Base-by-base conservation (phyloP, 495 filamentous ascomycete genomes). In the Astrocystis sublimbata region DNA sequence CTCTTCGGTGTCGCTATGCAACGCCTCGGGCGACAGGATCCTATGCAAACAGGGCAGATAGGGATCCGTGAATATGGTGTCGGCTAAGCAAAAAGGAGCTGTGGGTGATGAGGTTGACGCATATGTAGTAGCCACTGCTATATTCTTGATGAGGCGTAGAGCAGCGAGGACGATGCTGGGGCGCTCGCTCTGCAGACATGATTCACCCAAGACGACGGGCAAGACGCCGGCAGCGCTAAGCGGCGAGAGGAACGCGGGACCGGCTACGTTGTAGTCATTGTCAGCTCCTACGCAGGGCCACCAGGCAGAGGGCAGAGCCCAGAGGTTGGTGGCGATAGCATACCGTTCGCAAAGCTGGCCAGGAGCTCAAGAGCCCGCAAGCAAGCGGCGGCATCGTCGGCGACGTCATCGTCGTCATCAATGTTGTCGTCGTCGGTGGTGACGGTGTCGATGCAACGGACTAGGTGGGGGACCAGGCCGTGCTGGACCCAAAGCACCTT, bases 281-380 rank as follows among this genome's bases (percentile, higher is more conserved):
- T 43, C 9, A 67, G 38, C 35, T 42, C 38, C 33, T 12, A 21
- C 1, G 6, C 15, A 36, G 4, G 23, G 47, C 30, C 30, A 40
- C 45, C 9, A 36, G 23, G 36, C 54, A 21, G 28, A 31, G 42
- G 24, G 23, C 23, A 33, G 30, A 13, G 40, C 24, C n/a, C n/a
- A n/a, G 8, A 35, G 35, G 23, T 24, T 5, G 33, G 13, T 19
- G 55, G 71, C 75, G 72, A 10, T 19, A 52, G 71, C 75, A 71
- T 80, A 94, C 93, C 94, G 76, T 89, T 86, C 42, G 91, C 91
- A 65, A 98, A 78, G 72, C 90, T 96, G 28, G 88, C 89, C 24
- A 96, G 75, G 28, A 96, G 81, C 58, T 93, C 83, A 58, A 92
- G 83, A 31, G 90, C 88, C 78, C 96, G 92, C 59, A 97, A 75